These are phyloP conservation scores for Solanum ahanhuiri DNA, from an alignment of 257 asterid species.

Conservation along the genomic window DNA sequence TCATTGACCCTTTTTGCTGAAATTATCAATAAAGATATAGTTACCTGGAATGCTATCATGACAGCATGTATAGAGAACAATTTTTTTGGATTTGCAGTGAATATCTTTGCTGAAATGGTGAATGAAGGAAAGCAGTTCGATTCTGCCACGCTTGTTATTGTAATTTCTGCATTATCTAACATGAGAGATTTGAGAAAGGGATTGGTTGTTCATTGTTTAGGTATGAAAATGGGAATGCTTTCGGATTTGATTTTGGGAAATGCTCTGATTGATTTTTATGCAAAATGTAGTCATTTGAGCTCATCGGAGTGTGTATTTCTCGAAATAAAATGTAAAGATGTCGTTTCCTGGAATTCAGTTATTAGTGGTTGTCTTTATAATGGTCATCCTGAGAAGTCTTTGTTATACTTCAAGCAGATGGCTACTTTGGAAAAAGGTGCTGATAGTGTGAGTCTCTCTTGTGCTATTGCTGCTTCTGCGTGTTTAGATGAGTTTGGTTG, in stretches of 20 bases:
- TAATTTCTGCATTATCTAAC: constrained; percentile 27
- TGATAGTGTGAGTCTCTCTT: constrained; percentile 41
- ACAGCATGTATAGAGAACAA: constrained; percentile 37
- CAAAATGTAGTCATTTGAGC: constrained; percentile 42
- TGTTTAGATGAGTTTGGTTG: constrained; percentile 23
- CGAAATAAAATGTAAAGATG: constrained; percentile 28
- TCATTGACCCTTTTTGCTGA: constrained; percentile 35
- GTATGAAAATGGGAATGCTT: constrained; percentile 45
- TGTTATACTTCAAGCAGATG: constrained; percentile 39
- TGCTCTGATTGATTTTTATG: constrained; percentile 41
- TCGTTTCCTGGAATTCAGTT: constrained; percentile 53
- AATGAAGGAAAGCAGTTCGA: constrained; percentile 30
- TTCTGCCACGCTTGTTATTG: constrained; percentile 31
- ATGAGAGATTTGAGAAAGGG: constrained; percentile 22
- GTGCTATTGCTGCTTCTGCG: constrained; percentile 51
- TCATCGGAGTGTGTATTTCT: constrained; percentile 38
- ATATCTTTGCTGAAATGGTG: constrained; percentile 36
- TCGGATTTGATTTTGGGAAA: constrained; percentile 32
- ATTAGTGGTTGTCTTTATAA: constrained; percentile 40
- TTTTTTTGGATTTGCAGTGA: constrained; percentile 15
- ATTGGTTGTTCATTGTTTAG: constrained; percentile 35
- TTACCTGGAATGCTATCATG: constrained; percentile 58
- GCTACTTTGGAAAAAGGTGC: constrained; percentile 17
- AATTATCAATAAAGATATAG: constrained; percentile 37
- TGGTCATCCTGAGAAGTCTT: constrained; percentile 23